Evolutionary conservation across 352 stramenopile species (phyloP).

Genomic region (Phytophthora pseudosyringae): DNA sequence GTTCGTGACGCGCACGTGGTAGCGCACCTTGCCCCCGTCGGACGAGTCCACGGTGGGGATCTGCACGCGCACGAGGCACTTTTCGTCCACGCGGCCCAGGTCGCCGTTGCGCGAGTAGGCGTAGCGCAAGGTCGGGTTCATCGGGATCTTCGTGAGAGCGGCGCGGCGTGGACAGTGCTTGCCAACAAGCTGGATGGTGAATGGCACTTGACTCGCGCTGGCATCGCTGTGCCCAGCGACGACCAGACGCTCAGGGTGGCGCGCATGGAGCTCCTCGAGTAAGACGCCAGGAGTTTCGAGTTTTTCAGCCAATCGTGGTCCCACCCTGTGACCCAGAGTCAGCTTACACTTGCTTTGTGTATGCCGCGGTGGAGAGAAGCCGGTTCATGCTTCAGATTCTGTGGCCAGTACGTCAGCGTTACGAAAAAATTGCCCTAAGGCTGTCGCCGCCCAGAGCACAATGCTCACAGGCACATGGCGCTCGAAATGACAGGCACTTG

Average conservation of each 20-base stretch:
- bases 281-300: constrained; percentile 19
- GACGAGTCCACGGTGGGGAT: constrained; percentile 51
- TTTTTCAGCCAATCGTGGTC: constrained; percentile 28
- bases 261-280: constrained; percentile 29
- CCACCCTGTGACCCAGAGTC: constrained; percentile 35
- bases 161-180: constrained; percentile 19
- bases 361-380: constrained; percentile 10
- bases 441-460: constrained; percentile 2
- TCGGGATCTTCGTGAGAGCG: constrained; percentile 18
- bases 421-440: constrained; percentile 28
- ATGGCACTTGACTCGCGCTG: constrained; percentile 17
- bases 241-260: constrained; percentile 23
- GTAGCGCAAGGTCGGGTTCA: constrained; percentile 65
- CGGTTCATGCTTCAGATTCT: constrained; percentile 25
- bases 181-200: constrained; percentile 29
- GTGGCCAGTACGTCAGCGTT: constrained; percentile 31
- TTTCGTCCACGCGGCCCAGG: constrained; percentile 65
- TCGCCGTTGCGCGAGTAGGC: constrained; percentile 85
- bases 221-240: background rate
- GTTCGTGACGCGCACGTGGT: constrained; percentile 77
- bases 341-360: constrained; percentile 28
- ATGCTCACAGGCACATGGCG: constrained; percentile 3
- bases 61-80: constrained; percentile 73
- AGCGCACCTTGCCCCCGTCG: constrained; percentile 59
- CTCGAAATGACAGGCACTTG: constrained; percentile 11